Evolutionary conservation across 2,329 filamentous ascomycete species (phyloP), one percentile per base, ranked within the genome.

Genomic region (Anthostomella pinea): DNA sequence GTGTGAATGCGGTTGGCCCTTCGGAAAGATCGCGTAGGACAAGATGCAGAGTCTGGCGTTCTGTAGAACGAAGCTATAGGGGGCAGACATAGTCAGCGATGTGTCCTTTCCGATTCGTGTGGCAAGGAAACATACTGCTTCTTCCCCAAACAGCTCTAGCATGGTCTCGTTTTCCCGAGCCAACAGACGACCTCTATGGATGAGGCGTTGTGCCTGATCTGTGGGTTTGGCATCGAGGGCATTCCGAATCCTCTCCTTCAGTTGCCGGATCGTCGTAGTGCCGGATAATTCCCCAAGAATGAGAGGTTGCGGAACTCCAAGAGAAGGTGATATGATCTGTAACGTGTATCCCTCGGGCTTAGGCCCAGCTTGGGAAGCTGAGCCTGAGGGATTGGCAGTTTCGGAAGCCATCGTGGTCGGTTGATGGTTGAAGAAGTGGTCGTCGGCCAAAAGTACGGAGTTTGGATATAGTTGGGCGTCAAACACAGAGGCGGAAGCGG

Each of bases 231-330:
- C 56, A 16, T 67, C 60, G 26, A 81, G 54, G 3, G 58, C 53
- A 49, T 77, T 66, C 20, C 75, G 72, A 39, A 83, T 79, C 53
- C 64, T 74, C 27, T 71, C 69, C 54, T 81, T 82, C 21, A 83
- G 60, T 55, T 79, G 64, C 38, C 68, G 69, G 30, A 82, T 64
- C 0, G 75, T 80, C 2, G 73, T 77, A 2, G 64, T 62, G 25
- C 66, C 63, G 10, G 72, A 63, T 8, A 81, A 57, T 15, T 62
- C 57, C 16, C 68, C 63, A 30, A 81, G 74, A 26, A 62, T 57
- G 32, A 81, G 54, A 11, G 72, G 72, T 14, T 67, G 65, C 33
- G 66, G 69, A 9, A 79, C 72, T 22, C 69, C 70, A 32, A 69
- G 61, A 10, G 76, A 80, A 4, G 78, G 78, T 41, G 78, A 82